Base-by-base conservation (phyloP, 805 yeast genomes). In the Saccharomycopsis babjevae region DNA sequence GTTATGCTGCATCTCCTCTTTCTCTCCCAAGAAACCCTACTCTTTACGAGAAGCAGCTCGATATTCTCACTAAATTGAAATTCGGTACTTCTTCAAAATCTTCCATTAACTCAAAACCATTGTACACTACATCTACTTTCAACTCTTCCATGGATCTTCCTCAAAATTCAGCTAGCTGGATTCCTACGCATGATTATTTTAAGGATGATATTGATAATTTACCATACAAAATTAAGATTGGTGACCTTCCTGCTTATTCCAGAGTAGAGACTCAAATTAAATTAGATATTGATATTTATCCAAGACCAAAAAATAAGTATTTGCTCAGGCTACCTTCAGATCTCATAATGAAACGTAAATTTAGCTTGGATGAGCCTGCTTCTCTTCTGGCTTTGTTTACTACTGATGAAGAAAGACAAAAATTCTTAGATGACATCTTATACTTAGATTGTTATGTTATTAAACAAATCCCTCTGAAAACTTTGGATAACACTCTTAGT, bases 261-360 rank as follows among this genome's bases (percentile, higher is more conserved):
- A 82, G 99, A 66, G 99, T 93, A 6, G 99, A 93, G 73, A 93
- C 97, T 16, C 99, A 94, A 74, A 89, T 94, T 70, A 92, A 90
- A 71, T 75, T 96, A 52, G 79, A 79, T 54, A 73, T 93, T 22
- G 71, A 79, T 8, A 75, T 93, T 54, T 79, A 84, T 36, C 96
- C 97, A 0, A 83, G 93, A 0, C 96, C 96, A 0, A 79, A 82
- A 5, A 87, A 89, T 67, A 46, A 46, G 28, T 77, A 79, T 57
- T 73, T 89, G 57, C 73, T 94, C 39, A 94, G 89, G 70, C 74
- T 94, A 56, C 96, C 98, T 67, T 67, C 65, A 65, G 69, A 59
- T 67, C 66, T 62, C 68, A 72, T 64, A 62, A 70, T 57, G 67
- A 71, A 62, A 67, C 67, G 62, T 67, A 69, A 59, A 60, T 72